Conservation (phyloP, 1,284 basidiomycete genomes). For the Sporisorium scitamineum region DNA sequence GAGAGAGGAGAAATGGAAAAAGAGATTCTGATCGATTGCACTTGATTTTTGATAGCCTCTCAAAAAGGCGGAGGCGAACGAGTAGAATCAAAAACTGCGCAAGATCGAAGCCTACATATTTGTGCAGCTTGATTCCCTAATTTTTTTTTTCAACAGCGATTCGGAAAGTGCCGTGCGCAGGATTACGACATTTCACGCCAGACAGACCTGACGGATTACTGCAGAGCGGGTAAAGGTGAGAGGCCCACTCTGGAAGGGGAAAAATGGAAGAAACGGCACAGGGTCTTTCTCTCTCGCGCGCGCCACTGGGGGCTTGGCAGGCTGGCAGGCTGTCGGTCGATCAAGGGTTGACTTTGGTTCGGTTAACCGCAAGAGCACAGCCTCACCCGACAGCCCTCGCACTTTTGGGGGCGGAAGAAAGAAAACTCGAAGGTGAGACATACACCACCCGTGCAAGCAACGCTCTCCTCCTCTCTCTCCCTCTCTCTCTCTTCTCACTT, state of each 20-base stretch:
- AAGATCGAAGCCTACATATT: not conserved
- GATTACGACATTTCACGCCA: conserved; percentile 6
- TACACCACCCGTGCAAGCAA: not conserved
- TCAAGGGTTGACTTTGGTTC: not conserved
- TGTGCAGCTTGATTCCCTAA: too few relatives aligned
- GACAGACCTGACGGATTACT: not conserved
- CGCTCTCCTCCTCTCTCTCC: too few relatives aligned
- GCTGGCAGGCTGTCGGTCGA: too few relatives aligned
- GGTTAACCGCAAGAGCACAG: not conserved
- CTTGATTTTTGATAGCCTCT: not conserved
- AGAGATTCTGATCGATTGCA: not conserved
- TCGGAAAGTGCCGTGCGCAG: too few relatives aligned
- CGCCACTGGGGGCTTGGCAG: too few relatives aligned
- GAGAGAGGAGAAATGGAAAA: not conserved
- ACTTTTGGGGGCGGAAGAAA: not conserved
- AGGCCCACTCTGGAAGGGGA: too few relatives aligned
- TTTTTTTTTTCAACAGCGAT: too few relatives aligned
- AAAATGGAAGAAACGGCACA: not conserved
- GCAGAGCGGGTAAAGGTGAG: not conserved
- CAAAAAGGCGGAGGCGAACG: not conserved
- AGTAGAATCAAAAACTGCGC: not conserved
- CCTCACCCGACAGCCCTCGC: not conserved
- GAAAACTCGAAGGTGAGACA: not conserved
- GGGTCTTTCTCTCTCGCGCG: not conserved
- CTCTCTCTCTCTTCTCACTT: not conserved